A percentile compares a stretch with the other conserved stretches of the same genome.
phyloP scores from a whole-genome alignment of 441 rosid species.

The Populus hybrid region DNA sequence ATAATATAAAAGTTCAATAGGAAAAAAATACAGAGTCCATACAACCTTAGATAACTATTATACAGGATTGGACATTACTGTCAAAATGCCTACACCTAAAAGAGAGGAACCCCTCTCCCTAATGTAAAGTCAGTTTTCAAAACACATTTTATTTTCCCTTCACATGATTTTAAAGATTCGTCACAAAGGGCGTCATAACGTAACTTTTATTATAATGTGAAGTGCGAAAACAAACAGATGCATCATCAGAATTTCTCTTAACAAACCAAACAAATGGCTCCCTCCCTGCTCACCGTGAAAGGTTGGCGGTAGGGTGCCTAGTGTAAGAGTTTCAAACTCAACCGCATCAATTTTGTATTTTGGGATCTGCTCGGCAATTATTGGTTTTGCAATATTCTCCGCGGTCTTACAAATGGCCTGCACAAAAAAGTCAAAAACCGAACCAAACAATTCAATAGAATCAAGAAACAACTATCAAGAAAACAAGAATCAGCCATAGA shows the following conservation, averaged over 20 bases:
- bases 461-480: not conserved
- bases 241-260: not conserved
- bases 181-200: not conserved
- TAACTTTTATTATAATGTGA: not conserved
- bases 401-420: constrained; percentile 91
- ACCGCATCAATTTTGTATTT: constrained; percentile 94
- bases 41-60: not conserved
- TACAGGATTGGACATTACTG: not conserved
- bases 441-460: constrained; percentile 13
- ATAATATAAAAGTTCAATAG: not conserved
- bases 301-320: constrained; percentile 89
- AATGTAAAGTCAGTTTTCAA: not conserved
- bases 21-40: not conserved
- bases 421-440: not conserved
- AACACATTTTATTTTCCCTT: not conserved
- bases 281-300: constrained; percentile 55
- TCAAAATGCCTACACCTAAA: not conserved
- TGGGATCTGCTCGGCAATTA: constrained; percentile 90
- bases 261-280: not conserved
- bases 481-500: not conserved
- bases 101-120: not conserved
- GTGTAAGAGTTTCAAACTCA: constrained; percentile 76
- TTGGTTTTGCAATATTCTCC: constrained; percentile 66
- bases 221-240: not conserved
- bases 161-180: not conserved